Evolutionary conservation across 1,284 basidiomycete species (phyloP), one percentile per base, ranked within the genome.

Genomic region (Polyporus tsugae): DNA sequence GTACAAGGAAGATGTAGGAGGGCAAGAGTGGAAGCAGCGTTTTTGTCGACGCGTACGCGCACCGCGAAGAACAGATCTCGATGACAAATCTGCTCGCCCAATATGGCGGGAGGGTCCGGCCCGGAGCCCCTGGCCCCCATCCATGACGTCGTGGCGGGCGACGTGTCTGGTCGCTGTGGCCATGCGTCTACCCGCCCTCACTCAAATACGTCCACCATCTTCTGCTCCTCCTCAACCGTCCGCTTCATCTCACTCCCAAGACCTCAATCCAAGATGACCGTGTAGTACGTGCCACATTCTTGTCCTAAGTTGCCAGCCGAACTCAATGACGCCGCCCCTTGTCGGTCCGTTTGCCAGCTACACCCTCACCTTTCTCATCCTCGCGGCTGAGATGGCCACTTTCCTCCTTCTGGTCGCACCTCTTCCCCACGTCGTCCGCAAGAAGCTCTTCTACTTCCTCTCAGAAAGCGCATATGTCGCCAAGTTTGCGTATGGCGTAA

Each of bases 401-500:
- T 94, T 94, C 81, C 91, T 90, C 73, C 44, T 92, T 64, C 85
- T 95, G 63, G 91, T 94, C 33, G 83, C 90, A 11, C 95, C 95
- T 6, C 82, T 96, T 6, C 95, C 95, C 0, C 91, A 93, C 78
- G 81, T 82, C n/a, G 75, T 93, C 72, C 87, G 91, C 70, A 93
- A 91, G 80, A 83, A 82, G 7, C 80, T 96, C 63, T 95, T 96
- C 78, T 84, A 81, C 22, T 95, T 96, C 83, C 86, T 96, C 33
- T 90, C 91, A 0, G 88, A 89, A 71, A 93, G 87, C 66, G 82
- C 85, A 57, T 77, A 91, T 64, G 81, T 94, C 57, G 91, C 91
- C 13, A 94, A 94, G 75, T 68, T 95, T 66, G 91, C 92, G 0
- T 95, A 95, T 76, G 92, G 82, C 65, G 86, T 95, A 74, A 98